Conservation (phyloP, 2,329 filamentous ascomycete genomes). For the Exophiala mesophila region DNA sequence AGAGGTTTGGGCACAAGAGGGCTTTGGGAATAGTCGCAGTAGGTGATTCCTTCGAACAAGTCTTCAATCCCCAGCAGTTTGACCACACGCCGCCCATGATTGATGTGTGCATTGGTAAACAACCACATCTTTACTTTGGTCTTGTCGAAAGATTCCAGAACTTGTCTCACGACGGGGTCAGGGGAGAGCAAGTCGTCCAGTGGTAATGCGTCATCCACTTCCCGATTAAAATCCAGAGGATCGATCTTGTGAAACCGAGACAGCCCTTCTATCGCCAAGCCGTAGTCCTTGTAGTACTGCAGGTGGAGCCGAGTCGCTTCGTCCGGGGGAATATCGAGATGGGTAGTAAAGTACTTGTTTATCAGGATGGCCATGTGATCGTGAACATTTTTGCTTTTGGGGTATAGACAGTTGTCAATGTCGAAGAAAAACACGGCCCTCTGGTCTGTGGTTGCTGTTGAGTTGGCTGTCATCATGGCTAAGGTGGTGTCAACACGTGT, state of each 20-base stretch:
- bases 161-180: slow-evolving; percentile 64
- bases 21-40: slow-evolving; percentile 74
- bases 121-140: slow-evolving; percentile 86
- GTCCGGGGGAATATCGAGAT: slow-evolving; percentile 67
- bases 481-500: no score
- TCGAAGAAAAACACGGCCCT: slow-evolving; percentile 67
- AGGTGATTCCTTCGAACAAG: slow-evolving; percentile 90
- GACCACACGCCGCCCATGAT: slow-evolving; percentile 77
- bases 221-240: slow-evolving; percentile 85
- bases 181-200: slow-evolving; percentile 79
- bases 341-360: slow-evolving; percentile 58
- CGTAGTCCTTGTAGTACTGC: slow-evolving; percentile 93
- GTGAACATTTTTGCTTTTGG: slow-evolving; percentile 78
- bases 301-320: slow-evolving; percentile 83
- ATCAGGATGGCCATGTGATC: slow-evolving; percentile 86
- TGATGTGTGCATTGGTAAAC: slow-evolving; percentile 93
- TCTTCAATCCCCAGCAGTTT: slow-evolving; percentile 76
- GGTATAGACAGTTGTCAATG: slow-evolving; percentile 97
- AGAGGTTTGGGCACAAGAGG: slow-evolving; percentile 84
- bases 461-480: slow-evolving; percentile 2
- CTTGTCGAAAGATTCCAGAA: slow-evolving; percentile 78
- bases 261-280: slow-evolving; percentile 92
- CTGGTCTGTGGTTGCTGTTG: slow-evolving; percentile 7
- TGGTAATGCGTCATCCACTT: slow-evolving; percentile 91
- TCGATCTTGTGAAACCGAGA: slow-evolving; percentile 94